Conservation (phyloP, 306 rosid species). For the Glycyrrhiza uralensis region DNA sequence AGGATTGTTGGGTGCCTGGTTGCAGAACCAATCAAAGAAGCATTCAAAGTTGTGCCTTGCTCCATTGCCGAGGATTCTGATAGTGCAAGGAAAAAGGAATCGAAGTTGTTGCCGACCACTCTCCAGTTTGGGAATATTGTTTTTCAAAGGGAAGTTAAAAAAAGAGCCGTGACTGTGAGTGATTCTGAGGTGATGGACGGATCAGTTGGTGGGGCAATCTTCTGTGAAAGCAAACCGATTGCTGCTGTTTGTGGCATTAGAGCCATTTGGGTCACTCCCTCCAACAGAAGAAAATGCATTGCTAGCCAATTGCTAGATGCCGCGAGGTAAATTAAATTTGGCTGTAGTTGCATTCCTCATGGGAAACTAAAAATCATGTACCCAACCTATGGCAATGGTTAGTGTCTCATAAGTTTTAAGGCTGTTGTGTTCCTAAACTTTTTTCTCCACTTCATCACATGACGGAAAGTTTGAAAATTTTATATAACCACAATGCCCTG, state of each 20-base stretch:
- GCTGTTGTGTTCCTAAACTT: not conserved
- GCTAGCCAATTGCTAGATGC: conserved; percentile 73
- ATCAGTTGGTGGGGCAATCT: conserved; percentile 43
- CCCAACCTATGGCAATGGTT: not conserved
- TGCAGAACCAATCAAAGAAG: conserved; percentile 70
- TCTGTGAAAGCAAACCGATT: conserved; percentile 54
- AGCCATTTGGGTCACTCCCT: conserved; percentile 85
- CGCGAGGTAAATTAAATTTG: conserved; percentile 51
- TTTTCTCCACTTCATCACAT: not conserved
- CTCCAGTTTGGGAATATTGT: conserved; percentile 68
- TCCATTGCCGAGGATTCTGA: conserved; percentile 26
- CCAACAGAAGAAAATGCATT: conserved; percentile 67
- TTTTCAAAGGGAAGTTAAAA: conserved; percentile 61
- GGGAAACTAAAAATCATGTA: not conserved
- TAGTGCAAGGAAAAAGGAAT: conserved; percentile 23
- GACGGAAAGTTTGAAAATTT: not conserved
- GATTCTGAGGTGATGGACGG: conserved; percentile 34
- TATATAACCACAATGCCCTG: not conserved
- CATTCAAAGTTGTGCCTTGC: conserved; percentile 54
- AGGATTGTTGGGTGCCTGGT: conserved; percentile 64
- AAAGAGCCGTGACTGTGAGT: conserved; percentile 29
- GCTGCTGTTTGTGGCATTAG: conserved; percentile 74
- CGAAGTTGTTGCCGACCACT: conserved; percentile 22
- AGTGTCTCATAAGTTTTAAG: not conserved
- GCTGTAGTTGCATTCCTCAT: not conserved